Conservation (phyloP, 768 basidiomycete genomes). For the Lactifluus pinguis region DNA sequence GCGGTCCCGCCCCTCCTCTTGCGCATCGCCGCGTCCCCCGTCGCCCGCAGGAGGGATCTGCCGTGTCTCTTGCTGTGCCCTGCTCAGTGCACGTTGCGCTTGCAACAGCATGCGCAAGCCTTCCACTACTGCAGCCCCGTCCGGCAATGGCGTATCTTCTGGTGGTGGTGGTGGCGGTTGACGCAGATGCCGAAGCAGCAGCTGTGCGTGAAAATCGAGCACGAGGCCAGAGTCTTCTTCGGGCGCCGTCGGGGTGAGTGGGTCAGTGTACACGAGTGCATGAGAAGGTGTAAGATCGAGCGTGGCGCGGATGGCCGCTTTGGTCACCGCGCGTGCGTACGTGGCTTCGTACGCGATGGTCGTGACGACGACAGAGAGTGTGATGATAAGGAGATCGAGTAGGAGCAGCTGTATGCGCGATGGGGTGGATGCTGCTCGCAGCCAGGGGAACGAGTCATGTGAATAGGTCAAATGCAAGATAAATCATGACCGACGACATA, state of each 20-base stretch:
- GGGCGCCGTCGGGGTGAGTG: slow-evolving; percentile 6
- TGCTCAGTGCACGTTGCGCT: slow-evolving; percentile 32
- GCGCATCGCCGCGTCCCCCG: slow-evolving; percentile 23
- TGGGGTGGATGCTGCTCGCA: slow-evolving; percentile 35
- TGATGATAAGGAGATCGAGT: slow-evolving; percentile 59
- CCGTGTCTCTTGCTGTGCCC: slow-evolving; percentile 14
- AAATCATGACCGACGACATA: slow-evolving; percentile 28
- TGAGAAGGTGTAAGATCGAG: slow-evolving; percentile 31
- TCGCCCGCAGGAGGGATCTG: slow-evolving; percentile 20
- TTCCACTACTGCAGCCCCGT: slow-evolving; percentile 43
- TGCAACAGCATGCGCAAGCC: slow-evolving; percentile 39
- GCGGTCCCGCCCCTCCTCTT: slow-evolving; percentile 24
- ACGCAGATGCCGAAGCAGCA: slow-evolving; percentile 49
- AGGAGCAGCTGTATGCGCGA: slow-evolving; percentile 55
- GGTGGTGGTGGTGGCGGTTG: slow-evolving; percentile 37
- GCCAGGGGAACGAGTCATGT: not conserved
- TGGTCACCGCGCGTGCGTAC: slow-evolving; percentile 33
- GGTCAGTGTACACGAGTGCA: slow-evolving; percentile 24
- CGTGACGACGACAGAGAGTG: slow-evolving; percentile 56
- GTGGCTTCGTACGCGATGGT: slow-evolving; percentile 61
- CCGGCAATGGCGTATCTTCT: slow-evolving; percentile 43
- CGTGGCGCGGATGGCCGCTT: slow-evolving; percentile 23
- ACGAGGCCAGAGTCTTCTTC: slow-evolving; percentile 13
- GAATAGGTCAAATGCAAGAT: not conserved
- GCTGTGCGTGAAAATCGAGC: slow-evolving; percentile 51